Conservation (phyloP, 148 eudicot species). For the Dysphania ambrosioides region DNA sequence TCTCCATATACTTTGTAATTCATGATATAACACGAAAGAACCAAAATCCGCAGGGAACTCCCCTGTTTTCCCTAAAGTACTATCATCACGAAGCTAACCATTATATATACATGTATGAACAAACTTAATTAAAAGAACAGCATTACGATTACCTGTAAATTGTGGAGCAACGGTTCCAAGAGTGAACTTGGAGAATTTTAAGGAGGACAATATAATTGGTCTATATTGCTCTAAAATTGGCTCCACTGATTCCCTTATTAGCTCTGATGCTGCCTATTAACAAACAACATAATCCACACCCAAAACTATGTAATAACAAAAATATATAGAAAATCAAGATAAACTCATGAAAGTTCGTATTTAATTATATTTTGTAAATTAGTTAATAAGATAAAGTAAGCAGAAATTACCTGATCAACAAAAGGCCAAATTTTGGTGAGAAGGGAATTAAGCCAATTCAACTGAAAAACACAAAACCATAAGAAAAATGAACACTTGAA, state of each 20-base stretch:
- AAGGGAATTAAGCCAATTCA: slow-evolving; percentile 82
- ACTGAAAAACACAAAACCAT: slow-evolving; percentile 44
- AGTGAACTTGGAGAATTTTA: slow-evolving; percentile 80
- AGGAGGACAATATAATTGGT: slow-evolving; percentile 72
- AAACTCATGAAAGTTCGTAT: too few relatives aligned
- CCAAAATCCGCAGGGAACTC: background rate
- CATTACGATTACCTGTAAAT: slow-evolving; percentile 58
- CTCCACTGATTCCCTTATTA: slow-evolving; percentile 81
- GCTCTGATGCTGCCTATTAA: slow-evolving; percentile 90
- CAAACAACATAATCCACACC: background rate
- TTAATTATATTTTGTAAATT: background rate
- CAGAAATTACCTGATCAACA: slow-evolving; percentile 57
- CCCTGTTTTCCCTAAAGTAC: background rate
- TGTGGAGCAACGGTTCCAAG: slow-evolving; percentile 98
- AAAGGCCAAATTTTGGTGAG: slow-evolving; percentile 89
- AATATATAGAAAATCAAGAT: background rate
- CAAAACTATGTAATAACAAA: background rate
- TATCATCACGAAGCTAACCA: background rate
- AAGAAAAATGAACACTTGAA: background rate
- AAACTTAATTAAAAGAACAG: background rate
- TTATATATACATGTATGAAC: background rate
- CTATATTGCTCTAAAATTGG: slow-evolving; percentile 87
- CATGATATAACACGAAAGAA: background rate
- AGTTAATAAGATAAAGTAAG: background rate
- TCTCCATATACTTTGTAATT: too few relatives aligned